Conservation (phyloP, 2,329 filamentous ascomycete species). For the Colletotrichum sojae region DNA sequence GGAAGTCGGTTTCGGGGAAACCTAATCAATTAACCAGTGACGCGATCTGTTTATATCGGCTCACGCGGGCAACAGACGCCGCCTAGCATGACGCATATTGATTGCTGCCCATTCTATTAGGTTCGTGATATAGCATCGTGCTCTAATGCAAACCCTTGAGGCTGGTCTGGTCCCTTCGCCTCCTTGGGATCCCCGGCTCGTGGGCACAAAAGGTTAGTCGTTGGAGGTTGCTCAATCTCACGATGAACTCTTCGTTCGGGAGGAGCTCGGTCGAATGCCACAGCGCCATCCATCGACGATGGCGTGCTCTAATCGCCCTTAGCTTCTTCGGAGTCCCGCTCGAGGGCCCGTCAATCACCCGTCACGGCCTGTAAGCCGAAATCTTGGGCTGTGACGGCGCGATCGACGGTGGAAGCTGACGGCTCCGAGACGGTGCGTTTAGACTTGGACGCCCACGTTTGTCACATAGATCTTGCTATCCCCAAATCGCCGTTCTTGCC, state of each 20-base stretch:
- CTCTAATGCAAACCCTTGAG: background rate
- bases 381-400: constrained; percentile 19
- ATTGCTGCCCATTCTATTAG: constrained; percentile 9
- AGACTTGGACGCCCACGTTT: background rate
- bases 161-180: background rate
- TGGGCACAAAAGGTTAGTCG: constrained; percentile 11
- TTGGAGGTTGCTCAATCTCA: constrained; percentile 19
- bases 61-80: constrained; percentile 11
- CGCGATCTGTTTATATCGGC: constrained; percentile 25
- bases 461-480: background rate
- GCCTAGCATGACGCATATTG: constrained; percentile 29
- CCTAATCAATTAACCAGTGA: constrained; percentile 28
- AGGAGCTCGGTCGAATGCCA: constrained; percentile 30
- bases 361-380: constrained; percentile 10
- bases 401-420: constrained; percentile 19
- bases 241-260: constrained; percentile 27
- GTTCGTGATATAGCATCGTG: constrained; percentile 11
- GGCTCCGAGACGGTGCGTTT: background rate
- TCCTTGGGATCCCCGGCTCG: constrained; percentile 5
- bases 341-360: constrained; percentile 16
- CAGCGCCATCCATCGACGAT: constrained; percentile 18
- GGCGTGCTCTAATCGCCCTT: constrained; percentile 17
- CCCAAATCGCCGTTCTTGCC: constrained; percentile 7
- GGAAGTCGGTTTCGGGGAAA: constrained; percentile 33
- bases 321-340: constrained; percentile 4